Evolutionary conservation across 345 rosid genomes (phyloP), one percentile per base, ranked within the genome.

Genomic region (Streptanthus diversifolius): DNA sequence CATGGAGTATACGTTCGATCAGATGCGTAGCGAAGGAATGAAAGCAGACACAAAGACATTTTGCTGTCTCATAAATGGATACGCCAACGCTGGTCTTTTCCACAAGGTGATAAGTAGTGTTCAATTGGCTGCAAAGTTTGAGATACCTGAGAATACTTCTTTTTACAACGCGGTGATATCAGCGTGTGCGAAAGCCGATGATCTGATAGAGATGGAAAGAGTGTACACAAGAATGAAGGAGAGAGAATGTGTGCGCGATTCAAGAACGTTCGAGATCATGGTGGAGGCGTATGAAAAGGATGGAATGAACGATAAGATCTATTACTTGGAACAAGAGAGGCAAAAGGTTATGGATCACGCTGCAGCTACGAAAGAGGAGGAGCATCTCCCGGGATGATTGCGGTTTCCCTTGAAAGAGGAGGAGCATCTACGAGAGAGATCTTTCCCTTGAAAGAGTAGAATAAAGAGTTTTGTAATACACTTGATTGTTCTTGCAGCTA

Each of bases 121-220:
- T 45, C 83, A 79, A 68, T 63, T 93, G 72, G 97, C 95, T 37
- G 80, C 88, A 5, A 93, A 80, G 85, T 83, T 83, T 60, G 90
- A 91, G 80, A 88, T 93, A 68, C 81, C 93, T 0, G 95, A 89
- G 83, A 85, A 88, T 7, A 84, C 90, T 6, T 33, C 87, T 2
- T 88, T 91, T 37, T 87, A 75, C 63, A 93, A 89, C 57, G 86
- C 95, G 0, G 84, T 93, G 12, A 83, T 93, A 72, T 82, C 83
- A 5, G 96, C 95, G 1, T 91, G 93, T 54, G 91, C 85, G 0
- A 91, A 77, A 80, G 90, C 95, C 0, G 89, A 85, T 39, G 99
- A 91, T 81, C 73, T 91, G 72, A 76, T 88, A 82, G 97, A 93
- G 88, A 91, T 93, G 97, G 99, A 89, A 76, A 85, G 96, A 73